Evolutionary conservation across 257 asterid species (phyloP), one percentile per base, ranked within the genome.

Genomic region (Gardenia jasminoides): DNA sequence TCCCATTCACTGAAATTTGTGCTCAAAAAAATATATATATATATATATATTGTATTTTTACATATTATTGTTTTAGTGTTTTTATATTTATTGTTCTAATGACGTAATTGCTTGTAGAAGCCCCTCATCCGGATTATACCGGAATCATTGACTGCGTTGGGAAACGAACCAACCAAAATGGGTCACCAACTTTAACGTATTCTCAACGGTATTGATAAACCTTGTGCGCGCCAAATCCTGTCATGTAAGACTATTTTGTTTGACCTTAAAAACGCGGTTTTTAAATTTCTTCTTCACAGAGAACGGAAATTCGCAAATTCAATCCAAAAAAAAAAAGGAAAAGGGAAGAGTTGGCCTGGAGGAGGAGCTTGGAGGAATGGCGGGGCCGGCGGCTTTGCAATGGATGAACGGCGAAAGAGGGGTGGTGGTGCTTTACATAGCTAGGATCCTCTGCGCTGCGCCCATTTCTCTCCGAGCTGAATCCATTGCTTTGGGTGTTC

Each of bases 391-490:
- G 82, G 82, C 87, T 92, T 80, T 84, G 88, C 87, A 78, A 85
- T 85, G 86, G 90, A 86, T 90, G 71, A 94, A 89, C 89, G 98
- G 98, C 87, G 99, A 95, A 91, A 89, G 98, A 83, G 88, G 87
- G 82, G 99, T 95, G 84, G 93, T 93, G 79, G 70, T 88, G 74
- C 83, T 92, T 41, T 93, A 87, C 82, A 80, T 92, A 31, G 78
- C 83, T 67, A 86, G 86, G 80, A 86, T 92, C 75, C 82, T 93
- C 78, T 87, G 64, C 66, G 87, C 91, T 36, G 74, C 89, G 36
- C 94, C 97, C 58, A 19, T 75, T 13, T 81, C 89, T 72, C 90
- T 95, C 76, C 80, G 92, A 50, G 80, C 78, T 3, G 97, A 93
- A 84, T 87, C 95, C 28, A 26, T 89, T 48, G 89, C 96, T 65